Base-by-base conservation (phyloP, 2,329 filamentous ascomycete genomes). In the Colletotrichum sp. region DNA sequence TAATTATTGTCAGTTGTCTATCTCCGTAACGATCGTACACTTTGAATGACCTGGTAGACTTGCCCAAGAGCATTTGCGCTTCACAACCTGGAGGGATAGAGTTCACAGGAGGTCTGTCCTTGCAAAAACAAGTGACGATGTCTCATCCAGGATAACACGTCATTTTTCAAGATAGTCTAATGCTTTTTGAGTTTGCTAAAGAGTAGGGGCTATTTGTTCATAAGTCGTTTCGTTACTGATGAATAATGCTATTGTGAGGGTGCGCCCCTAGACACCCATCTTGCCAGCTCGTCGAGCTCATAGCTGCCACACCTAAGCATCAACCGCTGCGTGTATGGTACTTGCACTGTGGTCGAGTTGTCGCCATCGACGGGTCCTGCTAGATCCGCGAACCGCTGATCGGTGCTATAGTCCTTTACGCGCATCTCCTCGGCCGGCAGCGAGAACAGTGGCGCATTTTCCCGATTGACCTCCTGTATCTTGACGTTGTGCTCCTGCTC, bases 381-480 rank as follows among this genome's bases (percentile, higher is more conserved):
- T 32, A 76, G 24, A 34, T 73, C 70, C 0, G 69, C 55, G 18
- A 76, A 73, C 16, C 73, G 70, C 15, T 39, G 24, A 28, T 76
- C 73, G 32, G 28, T 44, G 10, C 30, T 21, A 10, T 69, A 76
- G 26, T 76, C 73, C 21, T 55, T 73, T n/a, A 76, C 70, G 21
- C 73, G 73, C 73, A 76, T 76, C 64, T 76, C 73, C 21, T 76
- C 73, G 6, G 73, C 70, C 44, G 73, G 73, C n/a, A 76, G 30
- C n/a, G 73, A 76, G 34, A 76, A 76, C 7, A 73, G 59, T 4
- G 30, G 44, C 8, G 73, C 73, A 32, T 69, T 76, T 12, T 73
- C 39, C 0, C 32, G 39, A 15, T 39, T 73, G 0, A 76, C 57
- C 30, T 76, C 70, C 18, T 69, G 70, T 7, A 76, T 76, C 8